Base-by-base conservation (phyloP, 2,329 filamentous ascomycete genomes). In the Calonectria fujianensis region DNA sequence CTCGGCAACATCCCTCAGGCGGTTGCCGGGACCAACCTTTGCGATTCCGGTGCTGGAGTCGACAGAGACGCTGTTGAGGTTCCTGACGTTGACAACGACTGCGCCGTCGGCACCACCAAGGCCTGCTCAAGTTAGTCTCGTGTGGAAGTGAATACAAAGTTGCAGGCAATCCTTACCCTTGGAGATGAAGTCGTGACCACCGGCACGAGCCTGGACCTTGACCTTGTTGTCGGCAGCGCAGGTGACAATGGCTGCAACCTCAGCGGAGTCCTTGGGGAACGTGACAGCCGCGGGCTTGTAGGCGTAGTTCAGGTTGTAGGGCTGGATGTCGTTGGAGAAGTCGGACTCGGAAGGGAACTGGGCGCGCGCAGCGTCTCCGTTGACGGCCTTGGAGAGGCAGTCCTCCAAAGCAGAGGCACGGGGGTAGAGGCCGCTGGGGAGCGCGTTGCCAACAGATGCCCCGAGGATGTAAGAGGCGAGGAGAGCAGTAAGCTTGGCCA, bases 11-110 rank as follows among this genome's bases (percentile, higher is more conserved):
- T 65, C 41, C 61, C 50, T 65, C 13, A 65, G 18, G 9, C 41
- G 61, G 61, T 65, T 65, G 24, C 61, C 61, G 8, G 61, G 61
- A 4, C 61, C 61, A 24, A 50, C 41, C 18, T 50, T 65, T 10
- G 61, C 61, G 18, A 63, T 63, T 63, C 57, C 57, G 29, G 57
- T 63, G 35, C 57, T 63, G 24, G 57, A 63, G 20, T 63, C 57
- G 18, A 63, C 57, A 20, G 57, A 63, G 14, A 63, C 57, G 7
- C 37, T 14, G 24, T 63, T 63, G n/a, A 63, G 57, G 16, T 63
- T 63, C 57, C 41, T 63, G 14, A 63, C 57, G 13, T 63, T 37
- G 14, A 63, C 32, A 39, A 63, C 57, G 2, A 63, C 57, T 20
- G 57, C 35, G 4, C 57, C 57, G 20, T 63, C 57, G n/a, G 57